Percentiles rank a stretch among this genome's conserved stretches.
Conservation (phyloP, 768 basidiomycete genomes). For the Suillus lakei region DNA sequence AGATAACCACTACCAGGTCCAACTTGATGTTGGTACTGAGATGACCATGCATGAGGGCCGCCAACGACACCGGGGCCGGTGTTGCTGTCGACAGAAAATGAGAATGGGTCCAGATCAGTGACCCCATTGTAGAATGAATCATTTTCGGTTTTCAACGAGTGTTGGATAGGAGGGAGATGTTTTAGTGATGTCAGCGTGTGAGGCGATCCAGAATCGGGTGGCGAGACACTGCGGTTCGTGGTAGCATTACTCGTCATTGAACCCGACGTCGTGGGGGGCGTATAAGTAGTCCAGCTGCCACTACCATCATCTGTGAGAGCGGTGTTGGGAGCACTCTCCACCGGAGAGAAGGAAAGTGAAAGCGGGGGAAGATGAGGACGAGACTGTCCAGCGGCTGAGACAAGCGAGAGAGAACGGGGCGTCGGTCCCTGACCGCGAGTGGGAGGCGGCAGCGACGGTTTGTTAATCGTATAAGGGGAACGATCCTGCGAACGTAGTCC, state of each 20-base stretch:
- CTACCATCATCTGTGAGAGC: conserved; percentile 52
- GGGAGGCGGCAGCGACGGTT: conserved; percentile 20
- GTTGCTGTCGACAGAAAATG: conserved; percentile 40
- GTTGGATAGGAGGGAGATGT: conserved; percentile 5
- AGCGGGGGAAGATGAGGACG: conserved; percentile 56
- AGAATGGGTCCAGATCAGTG: conserved; percentile 56
- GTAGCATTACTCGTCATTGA: conserved; percentile 52
- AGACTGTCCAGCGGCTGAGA: conserved; percentile 41
- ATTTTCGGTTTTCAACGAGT: conserved; percentile 39
- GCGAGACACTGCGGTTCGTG: conserved; percentile 44
- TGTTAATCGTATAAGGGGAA: conserved; percentile 30
- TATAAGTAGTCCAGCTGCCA: conserved; percentile 65
- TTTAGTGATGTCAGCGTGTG: conserved; percentile 16
- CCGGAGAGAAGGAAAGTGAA: conserved; percentile 40
- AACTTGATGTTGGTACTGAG: conserved; percentile 34
- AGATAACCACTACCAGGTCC: conserved; percentile 34
- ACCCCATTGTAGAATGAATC: conserved; percentile 47
- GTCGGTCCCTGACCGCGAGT: conserved; percentile 9
- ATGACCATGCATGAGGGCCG: conserved; percentile 26
- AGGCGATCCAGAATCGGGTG: conserved; percentile 27
- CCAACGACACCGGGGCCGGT: conserved; percentile 20
- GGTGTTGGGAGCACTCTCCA: conserved; percentile 59
- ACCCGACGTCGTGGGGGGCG: conserved; percentile 61
- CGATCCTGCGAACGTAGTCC: conserved; percentile 32
- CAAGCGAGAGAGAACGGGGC: conserved; percentile 31